phyloP scores from a whole-genome alignment of 495 filamentous ascomycete genomes.

The Cercophora sp. region DNA sequence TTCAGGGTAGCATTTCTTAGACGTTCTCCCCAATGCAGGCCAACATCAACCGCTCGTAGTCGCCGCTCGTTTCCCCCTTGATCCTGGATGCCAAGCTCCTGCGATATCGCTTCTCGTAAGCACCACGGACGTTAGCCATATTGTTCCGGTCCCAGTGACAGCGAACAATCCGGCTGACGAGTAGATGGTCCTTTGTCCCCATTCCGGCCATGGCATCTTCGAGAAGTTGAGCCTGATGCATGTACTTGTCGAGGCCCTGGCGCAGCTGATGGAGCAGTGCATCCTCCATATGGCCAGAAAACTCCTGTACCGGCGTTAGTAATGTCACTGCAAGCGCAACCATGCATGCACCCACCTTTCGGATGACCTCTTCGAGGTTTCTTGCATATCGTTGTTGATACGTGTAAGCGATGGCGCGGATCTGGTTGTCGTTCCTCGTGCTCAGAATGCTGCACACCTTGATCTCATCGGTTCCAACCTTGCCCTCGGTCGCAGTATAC shows the following conservation, averaged over 20 bases:
- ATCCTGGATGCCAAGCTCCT: slow-evolving; percentile 62
- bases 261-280: slow-evolving; percentile 75
- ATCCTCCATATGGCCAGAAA: slow-evolving; percentile 88
- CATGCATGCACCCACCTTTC: slow-evolving; percentile 44
- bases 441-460: slow-evolving; percentile 74
- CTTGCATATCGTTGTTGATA: slow-evolving; percentile 65
- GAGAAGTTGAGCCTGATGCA: slow-evolving; percentile 73
- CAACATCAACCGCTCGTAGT: slow-evolving; percentile 69
- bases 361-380: slow-evolving; percentile 66
- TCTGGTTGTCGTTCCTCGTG: slow-evolving; percentile 66
- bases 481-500: slow-evolving; percentile 67
- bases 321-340: background rate
- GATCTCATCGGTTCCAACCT: slow-evolving; percentile 68
- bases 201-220: slow-evolving; percentile 83
- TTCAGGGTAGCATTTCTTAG: too few relatives aligned
- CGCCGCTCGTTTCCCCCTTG: slow-evolving; percentile 77
- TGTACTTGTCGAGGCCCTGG: slow-evolving; percentile 72
- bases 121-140: slow-evolving; percentile 67
- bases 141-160: slow-evolving; percentile 73
- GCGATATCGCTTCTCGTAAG: slow-evolving; percentile 62
- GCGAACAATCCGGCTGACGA: slow-evolving; percentile 70
- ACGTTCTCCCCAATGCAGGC: slow-evolving; percentile 46
- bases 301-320: slow-evolving; percentile 51
- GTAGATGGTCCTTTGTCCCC: slow-evolving; percentile 78
- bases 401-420: slow-evolving; percentile 70